Evolutionary conservation across 306 rosid genomes (phyloP).

Genomic region (Leucaena leucocephala): DNA sequence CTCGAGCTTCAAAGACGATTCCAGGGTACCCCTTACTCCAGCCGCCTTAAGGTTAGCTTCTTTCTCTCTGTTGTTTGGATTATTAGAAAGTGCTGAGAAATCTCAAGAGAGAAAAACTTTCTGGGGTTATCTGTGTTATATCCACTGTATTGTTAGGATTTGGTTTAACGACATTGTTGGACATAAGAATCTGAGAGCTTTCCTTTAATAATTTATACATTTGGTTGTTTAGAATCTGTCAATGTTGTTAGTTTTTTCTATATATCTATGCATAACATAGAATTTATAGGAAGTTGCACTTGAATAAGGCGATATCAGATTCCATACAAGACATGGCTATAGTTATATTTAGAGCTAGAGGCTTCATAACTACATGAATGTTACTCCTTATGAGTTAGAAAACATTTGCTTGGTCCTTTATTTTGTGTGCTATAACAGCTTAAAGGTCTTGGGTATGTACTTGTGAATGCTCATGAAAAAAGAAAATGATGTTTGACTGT

Average conservation of each 20-base stretch:
- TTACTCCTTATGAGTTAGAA: neutral
- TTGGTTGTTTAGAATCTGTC: neutral
- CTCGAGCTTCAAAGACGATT: constrained; percentile 79
- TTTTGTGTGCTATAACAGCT: neutral
- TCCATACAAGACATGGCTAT: neutral
- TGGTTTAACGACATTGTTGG: neutral
- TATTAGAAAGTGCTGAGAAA: neutral
- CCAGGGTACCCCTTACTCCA: constrained; percentile 73
- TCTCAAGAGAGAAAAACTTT: neutral
- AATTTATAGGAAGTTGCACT: neutral
- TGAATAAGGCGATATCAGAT: neutral
- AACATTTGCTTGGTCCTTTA: constrained; percentile 10
- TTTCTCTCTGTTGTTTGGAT: neutral
- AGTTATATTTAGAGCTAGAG: constrained; percentile 12
- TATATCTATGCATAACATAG: neutral
- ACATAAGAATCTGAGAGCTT: neutral
- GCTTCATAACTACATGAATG: neutral
- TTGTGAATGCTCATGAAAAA: neutral
- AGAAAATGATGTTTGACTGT: neutral
- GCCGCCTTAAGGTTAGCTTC: constrained; percentile 60
- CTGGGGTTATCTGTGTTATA: neutral
- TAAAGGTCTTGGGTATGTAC: neutral
- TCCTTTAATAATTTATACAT: neutral
- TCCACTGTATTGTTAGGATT: neutral
- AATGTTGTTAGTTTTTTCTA: neutral